Conservation (phyloP, 768 basidiomycete genomes). For the Scleroderma bovista region DNA sequence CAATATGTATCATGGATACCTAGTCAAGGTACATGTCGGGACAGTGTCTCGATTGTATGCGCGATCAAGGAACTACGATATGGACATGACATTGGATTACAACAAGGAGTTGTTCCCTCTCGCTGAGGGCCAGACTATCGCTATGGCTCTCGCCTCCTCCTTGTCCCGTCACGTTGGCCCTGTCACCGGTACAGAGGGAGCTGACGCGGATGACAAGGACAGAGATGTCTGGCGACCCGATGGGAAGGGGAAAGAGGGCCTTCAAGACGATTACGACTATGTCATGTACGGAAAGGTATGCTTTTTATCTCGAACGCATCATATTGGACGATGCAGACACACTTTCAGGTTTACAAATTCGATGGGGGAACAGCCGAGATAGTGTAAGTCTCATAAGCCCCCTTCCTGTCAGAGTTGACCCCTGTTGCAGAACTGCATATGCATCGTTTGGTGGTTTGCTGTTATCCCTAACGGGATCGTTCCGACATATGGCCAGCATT, state of each 20-base stretch:
- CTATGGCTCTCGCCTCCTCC: constrained; percentile 82
- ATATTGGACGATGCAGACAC: constrained; percentile 2
- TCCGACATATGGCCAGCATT: constrained; percentile 85
- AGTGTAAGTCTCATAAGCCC: constrained; percentile 55
- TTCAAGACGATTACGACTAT: constrained; percentile 97
- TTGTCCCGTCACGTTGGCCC: constrained; percentile 51
- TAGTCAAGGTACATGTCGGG: constrained; percentile 7
- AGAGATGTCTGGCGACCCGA: constrained; percentile 81
- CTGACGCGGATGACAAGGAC: constrained; percentile 64
- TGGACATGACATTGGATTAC: constrained; percentile 92
- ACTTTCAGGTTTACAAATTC: constrained; percentile 86
- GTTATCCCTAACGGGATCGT: constrained; percentile 89
- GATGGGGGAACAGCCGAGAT: constrained; percentile 80
- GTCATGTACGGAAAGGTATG: constrained; percentile 97
- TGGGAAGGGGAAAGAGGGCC: constrained; percentile 68
- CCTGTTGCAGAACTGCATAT: constrained; percentile 73
- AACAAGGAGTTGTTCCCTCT: constrained; percentile 89
- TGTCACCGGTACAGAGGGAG: constrained; percentile 42
- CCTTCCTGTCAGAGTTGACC: constrained; percentile 2
- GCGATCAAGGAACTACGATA: constrained; percentile 85
- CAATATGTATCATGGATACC: background rate
- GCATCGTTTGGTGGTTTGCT: constrained; percentile 94
- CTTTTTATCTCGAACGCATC: background rate
- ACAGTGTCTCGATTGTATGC: constrained; percentile 89
- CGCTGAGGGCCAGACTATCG: constrained; percentile 60